phyloP scores from a whole-genome alignment of 345 rosid species.

The Pugionium cornutum region DNA sequence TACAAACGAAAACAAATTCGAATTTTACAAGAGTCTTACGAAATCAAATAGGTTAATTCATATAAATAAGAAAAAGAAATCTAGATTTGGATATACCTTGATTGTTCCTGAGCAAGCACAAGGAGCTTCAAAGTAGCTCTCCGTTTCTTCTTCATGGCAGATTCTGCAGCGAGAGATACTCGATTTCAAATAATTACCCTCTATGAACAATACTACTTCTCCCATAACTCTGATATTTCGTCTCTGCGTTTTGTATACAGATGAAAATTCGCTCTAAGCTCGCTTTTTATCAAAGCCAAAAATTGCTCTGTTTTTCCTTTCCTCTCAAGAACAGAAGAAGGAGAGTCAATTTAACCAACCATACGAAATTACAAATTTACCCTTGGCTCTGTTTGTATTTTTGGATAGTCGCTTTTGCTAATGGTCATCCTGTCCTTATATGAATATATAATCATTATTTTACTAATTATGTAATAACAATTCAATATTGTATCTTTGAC shows the following conservation, averaged over 20 bases:
- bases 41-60: background rate
- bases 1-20: background rate
- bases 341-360: background rate
- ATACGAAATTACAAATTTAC: constrained; percentile 8
- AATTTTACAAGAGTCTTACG: background rate
- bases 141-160: constrained; percentile 71
- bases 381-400: constrained; percentile 5
- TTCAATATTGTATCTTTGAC: constrained; percentile 16
- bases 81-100: constrained; percentile 50
- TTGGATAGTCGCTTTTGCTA: background rate
- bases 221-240: constrained; percentile 44
- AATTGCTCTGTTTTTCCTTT: constrained; percentile 14
- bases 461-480: constrained; percentile 8
- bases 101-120: constrained; percentile 93
- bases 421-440: constrained; percentile 11
- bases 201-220: constrained; percentile 54
- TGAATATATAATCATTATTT: background rate
- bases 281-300: background rate
- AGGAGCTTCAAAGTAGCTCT: constrained; percentile 85
- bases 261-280: background rate
- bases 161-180: constrained; percentile 56
- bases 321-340: background rate
- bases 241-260: background rate
- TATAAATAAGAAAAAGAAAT: too few relatives aligned
- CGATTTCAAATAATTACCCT: constrained; percentile 45